phyloP scores from a whole-genome alignment of 2,329 filamentous ascomycete genomes.

The Hypoxylon sp. region DNA sequence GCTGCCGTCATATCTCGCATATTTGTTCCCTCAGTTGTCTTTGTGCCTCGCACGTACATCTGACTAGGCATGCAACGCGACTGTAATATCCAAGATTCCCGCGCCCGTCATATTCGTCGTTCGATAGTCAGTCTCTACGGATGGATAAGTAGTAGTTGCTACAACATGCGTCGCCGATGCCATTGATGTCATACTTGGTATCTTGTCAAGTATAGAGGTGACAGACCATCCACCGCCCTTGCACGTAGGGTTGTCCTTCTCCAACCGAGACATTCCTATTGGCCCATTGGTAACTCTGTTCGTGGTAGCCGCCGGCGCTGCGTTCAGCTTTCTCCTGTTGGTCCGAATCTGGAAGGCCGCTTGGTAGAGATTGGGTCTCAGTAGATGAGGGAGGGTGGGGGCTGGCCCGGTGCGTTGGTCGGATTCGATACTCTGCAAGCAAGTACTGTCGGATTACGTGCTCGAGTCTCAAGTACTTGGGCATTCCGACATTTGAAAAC shows the following conservation, averaged over 20 bases:
- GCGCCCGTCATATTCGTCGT: neutral
- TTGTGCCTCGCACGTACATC: constrained; percentile 26
- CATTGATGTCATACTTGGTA: constrained; percentile 8
- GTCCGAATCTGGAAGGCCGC: constrained; percentile 29
- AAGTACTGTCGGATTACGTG: constrained; percentile 37
- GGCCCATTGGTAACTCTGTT: constrained; percentile 23
- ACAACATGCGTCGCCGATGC: neutral
- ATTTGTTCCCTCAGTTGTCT: constrained; percentile 6
- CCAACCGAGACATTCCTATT: constrained; percentile 24
- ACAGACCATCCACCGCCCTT: constrained; percentile 24
- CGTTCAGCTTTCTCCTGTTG: constrained; percentile 41
- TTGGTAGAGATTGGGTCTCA: constrained; percentile 18
- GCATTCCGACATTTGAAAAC: constrained; percentile 29
- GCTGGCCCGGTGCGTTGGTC: constrained; percentile 32
- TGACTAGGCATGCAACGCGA: constrained; percentile 20
- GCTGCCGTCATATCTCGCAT: constrained; percentile 23
- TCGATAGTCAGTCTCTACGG: constrained; percentile 2
- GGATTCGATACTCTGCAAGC: constrained; percentile 21
- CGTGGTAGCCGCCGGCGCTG: constrained; percentile 37
- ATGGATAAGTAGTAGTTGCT: neutral
- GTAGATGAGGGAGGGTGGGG: constrained; percentile 31
- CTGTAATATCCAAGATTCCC: constrained; percentile 28
- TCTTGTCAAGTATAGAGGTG: constrained; percentile 3
- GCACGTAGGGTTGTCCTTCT: constrained; percentile 16
- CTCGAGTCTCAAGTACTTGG: constrained; percentile 30